Conservation (phyloP, 257 asterid species). For the Penstemon eatonii region DNA sequence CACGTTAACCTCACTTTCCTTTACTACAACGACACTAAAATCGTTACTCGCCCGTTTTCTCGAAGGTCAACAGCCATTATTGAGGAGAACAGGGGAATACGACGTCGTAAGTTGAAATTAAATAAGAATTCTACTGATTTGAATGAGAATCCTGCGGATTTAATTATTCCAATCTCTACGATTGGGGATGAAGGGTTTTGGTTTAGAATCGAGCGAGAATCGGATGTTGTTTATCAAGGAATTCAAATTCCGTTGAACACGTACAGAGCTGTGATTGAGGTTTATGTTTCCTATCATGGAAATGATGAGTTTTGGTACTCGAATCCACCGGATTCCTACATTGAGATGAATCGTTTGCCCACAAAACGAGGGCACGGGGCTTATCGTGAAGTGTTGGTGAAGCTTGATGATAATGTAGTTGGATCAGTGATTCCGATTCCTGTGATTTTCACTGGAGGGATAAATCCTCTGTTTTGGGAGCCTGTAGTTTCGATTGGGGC, state of each 20-base stretch:
- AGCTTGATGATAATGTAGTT: constrained; percentile 54
- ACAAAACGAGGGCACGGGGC: constrained; percentile 67
- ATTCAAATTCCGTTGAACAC: constrained; percentile 60
- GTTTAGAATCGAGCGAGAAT: constrained; percentile 62
- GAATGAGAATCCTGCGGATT: constrained; percentile 66
- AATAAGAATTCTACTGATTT: constrained; percentile 31
- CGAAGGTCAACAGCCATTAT: constrained; percentile 14
- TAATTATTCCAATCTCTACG: constrained; percentile 65
- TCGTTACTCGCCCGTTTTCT: constrained; percentile 2
- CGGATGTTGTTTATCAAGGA: constrained; percentile 38
- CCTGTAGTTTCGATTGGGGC: constrained; percentile 90
- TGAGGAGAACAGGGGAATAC: neutral
- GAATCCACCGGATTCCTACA: constrained; percentile 77
- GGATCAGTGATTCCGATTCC: constrained; percentile 85
- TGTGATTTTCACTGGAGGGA: constrained; percentile 73
- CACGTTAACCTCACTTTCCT: constrained; percentile 55
- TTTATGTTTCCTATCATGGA: constrained; percentile 74
- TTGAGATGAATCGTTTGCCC: constrained; percentile 39
- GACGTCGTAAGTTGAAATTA: neutral
- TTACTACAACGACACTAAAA: constrained; percentile 40
- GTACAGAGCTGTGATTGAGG: constrained; percentile 73
- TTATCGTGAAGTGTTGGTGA: constrained; percentile 65
- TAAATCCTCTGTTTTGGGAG: constrained; percentile 83
- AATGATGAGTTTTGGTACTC: constrained; percentile 91
- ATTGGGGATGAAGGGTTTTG: constrained; percentile 59